These are phyloP conservation scores for Elsinoe arachidis DNA, from an alignment of 2,329 filamentous ascomycete species.

Conservation along the genomic window DNA sequence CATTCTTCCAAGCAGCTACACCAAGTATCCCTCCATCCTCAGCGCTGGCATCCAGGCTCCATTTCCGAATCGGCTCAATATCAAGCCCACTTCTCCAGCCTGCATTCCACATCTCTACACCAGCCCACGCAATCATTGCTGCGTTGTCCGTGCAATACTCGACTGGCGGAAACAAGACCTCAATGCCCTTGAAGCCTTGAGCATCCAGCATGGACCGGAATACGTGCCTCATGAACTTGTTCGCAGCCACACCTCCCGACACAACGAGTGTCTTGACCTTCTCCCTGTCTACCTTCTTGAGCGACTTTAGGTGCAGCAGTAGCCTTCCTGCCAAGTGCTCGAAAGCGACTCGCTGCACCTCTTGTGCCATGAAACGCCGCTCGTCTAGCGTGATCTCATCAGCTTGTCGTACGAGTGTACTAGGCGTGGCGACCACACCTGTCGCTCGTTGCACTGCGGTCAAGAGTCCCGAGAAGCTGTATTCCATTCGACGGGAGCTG, in stretches of 20 bases:
- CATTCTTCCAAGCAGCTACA: conserved; percentile 23
- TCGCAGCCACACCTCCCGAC: conserved; percentile 84
- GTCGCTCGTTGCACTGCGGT: conserved; percentile 51
- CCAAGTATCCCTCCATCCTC: conserved; percentile 62
- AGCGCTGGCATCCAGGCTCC: conserved; percentile 59
- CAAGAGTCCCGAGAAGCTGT: conserved; percentile 66
- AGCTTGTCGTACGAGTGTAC: conserved; percentile 23
- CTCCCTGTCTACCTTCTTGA: conserved; percentile 8
- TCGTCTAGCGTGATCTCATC: conserved; percentile 47
- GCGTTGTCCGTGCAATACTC: conserved; percentile 88
- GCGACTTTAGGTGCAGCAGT: conserved; percentile 40
- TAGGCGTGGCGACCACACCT: conserved; percentile 22
- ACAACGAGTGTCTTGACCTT: conserved; percentile 61
- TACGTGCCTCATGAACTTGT: conserved; percentile 66
- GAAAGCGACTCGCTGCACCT: conserved; percentile 72
- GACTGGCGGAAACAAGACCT: conserved; percentile 65
- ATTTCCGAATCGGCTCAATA: conserved; percentile 56
- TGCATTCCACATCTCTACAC: conserved; percentile 79
- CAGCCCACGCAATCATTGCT: conserved; percentile 94
- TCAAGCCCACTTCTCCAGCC: conserved; percentile 60
- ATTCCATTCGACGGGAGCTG: conserved; percentile 45
- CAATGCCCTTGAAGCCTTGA: conserved; percentile 55
- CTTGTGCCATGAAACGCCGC: conserved; percentile 59
- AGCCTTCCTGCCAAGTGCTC: conserved; percentile 76
- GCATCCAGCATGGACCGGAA: conserved; percentile 47